A percentile compares a stretch with the other conserved stretches of the same genome.
phyloP scores from a whole-genome alignment of 305 asterid genomes.

The Solanum hybrid region DNA sequence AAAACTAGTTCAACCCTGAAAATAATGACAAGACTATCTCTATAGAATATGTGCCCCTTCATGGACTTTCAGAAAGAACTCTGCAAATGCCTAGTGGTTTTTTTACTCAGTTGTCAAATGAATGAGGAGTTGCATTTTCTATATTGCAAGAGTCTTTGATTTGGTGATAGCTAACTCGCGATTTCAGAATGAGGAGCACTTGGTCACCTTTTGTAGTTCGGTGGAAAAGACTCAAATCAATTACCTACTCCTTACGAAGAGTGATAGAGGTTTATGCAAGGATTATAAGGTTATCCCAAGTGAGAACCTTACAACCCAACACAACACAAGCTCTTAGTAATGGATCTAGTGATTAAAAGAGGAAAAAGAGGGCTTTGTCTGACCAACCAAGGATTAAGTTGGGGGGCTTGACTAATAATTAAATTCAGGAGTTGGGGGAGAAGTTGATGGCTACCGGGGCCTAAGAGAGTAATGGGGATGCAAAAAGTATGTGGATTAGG shows the following conservation, averaged over 20 bases:
- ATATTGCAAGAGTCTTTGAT: not conserved
- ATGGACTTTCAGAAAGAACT: not conserved
- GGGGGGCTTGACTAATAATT: not conserved
- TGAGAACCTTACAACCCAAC: not conserved
- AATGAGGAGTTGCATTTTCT: not conserved
- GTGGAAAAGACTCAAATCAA: not conserved
- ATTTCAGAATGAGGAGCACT: not conserved
- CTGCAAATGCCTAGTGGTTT: not conserved
- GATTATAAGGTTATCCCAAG: not conserved
- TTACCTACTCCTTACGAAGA: not conserved
- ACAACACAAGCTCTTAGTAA: not conserved
- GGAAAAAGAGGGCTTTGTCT: not conserved
- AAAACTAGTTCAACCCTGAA: not conserved
- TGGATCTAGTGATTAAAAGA: not conserved
- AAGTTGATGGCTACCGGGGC: not conserved
- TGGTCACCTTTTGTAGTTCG: not conserved
- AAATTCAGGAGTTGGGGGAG: not conserved
- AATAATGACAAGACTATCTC: not conserved
- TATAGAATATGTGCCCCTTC: not conserved
- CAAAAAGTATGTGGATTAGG: not conserved
- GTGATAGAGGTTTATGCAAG: not conserved
- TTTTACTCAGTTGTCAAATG: not conserved
- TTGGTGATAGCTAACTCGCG: not conserved
- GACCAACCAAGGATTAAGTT: not conserved
- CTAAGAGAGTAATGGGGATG: not conserved